Evolutionary conservation across 352 stramenopile genomes (phyloP).

Genomic region (Aphanomyces cochlioides): DNA sequence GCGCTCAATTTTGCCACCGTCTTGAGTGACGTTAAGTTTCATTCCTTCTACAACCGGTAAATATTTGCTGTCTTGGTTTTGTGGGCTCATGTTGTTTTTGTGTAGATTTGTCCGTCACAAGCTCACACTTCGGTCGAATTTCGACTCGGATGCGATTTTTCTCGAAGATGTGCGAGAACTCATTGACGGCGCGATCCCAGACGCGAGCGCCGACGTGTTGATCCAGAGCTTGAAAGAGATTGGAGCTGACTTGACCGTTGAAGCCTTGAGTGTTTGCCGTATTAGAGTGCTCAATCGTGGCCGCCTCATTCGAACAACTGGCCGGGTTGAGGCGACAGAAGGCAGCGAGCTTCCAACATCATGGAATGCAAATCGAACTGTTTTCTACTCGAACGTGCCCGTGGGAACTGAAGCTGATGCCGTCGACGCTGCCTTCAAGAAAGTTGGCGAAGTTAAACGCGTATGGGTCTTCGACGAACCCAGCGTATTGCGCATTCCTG

Average conservation of each 20-base stretch:
- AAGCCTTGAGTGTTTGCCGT: slow-evolving; percentile 82
- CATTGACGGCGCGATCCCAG: slow-evolving; percentile 39
- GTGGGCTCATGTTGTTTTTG: not conserved
- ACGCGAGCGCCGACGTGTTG: slow-evolving; percentile 46
- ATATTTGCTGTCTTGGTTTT: not conserved
- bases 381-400: slow-evolving; percentile 81
- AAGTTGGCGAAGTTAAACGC: slow-evolving; percentile 63
- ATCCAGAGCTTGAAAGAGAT: slow-evolving; percentile 79
- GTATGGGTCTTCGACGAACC: slow-evolving; percentile 60
- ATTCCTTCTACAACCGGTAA: slow-evolving; percentile 77
- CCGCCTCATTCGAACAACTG: slow-evolving; percentile 45
- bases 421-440: slow-evolving; percentile 54
- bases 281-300: slow-evolving; percentile 69
- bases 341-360: slow-evolving; percentile 37
- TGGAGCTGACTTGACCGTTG: slow-evolving; percentile 71
- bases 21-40: slow-evolving; percentile 78
- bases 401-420: slow-evolving; percentile 61
- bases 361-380: slow-evolving; percentile 55
- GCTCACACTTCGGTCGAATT: slow-evolving; percentile 75
- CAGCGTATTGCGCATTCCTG: not conserved
- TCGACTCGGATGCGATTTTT: slow-evolving; percentile 73
- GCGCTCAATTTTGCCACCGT: slow-evolving; percentile 84
- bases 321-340: slow-evolving; percentile 45
- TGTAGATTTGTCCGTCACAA: slow-evolving; percentile 76
- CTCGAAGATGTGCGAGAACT: slow-evolving; percentile 67